These are phyloP conservation scores for Gentiana macrophylla DNA, from an alignment of 257 asterid species.

Conservation along the genomic window DNA sequence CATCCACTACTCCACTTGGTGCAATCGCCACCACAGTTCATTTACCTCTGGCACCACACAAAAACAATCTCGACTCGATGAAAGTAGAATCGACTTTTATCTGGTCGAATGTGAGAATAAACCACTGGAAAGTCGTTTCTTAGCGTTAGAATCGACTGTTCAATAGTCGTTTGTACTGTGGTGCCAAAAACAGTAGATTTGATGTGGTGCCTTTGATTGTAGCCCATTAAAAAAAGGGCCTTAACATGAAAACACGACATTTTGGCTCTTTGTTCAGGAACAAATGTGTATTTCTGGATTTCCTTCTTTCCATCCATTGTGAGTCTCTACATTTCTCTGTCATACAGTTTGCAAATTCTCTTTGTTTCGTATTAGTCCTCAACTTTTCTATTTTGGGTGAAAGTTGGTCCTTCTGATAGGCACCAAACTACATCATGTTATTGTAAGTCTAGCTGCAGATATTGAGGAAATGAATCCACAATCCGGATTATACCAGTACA, in stretches of 20 bases:
- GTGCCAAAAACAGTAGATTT: no score
- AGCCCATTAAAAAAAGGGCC: no score
- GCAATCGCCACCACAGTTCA: no score
- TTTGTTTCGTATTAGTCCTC: neutral
- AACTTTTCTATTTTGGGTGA: slow-evolving; percentile 3
- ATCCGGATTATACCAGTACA: slow-evolving; percentile 49
- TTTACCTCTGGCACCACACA: no score
- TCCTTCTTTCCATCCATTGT: slow-evolving; percentile 75
- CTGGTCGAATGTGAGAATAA: no score
- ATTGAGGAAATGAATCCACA: slow-evolving; percentile 48
- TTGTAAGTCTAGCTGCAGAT: slow-evolving; percentile 81
- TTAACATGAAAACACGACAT: neutral
- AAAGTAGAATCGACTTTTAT: no score
- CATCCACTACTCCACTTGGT: no score
- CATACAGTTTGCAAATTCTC: slow-evolving; percentile 1
- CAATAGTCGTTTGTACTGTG: no score
- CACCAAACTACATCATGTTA: slow-evolving; percentile 77
- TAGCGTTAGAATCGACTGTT: no score
- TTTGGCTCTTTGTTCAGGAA: slow-evolving; percentile 40
- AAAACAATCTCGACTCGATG: no score
- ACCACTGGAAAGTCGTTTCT: no score
- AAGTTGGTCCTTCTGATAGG: slow-evolving; percentile 83
- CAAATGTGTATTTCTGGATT: slow-evolving; percentile 87
- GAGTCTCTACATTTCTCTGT: slow-evolving; percentile 18
- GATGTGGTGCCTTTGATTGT: no score